These are phyloP conservation scores for Sordariomycetes sp. DNA, from an alignment of 2,329 filamentous ascomycete genomes.

Conservation along the genomic window DNA sequence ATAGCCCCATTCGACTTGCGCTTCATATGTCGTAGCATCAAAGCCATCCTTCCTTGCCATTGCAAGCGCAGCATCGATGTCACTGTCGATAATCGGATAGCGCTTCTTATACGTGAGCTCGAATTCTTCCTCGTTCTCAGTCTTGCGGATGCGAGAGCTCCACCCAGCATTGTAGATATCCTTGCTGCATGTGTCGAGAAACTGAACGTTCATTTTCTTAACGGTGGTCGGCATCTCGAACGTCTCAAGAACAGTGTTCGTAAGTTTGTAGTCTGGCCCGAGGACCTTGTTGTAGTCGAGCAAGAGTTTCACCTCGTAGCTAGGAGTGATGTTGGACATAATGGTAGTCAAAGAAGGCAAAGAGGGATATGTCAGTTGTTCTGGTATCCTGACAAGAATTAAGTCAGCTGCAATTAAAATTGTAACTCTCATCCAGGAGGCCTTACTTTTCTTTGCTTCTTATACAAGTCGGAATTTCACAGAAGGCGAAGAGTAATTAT, in stretches of 20 bases:
- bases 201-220: conserved; percentile 24
- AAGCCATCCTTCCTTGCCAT: conserved; percentile 21
- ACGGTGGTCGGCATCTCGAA: conserved; percentile 18
- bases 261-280: conserved; percentile 17
- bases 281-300: conserved; percentile 20
- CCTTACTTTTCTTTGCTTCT: too few relatives aligned
- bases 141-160: conserved; percentile 24
- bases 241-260: conserved; percentile 14
- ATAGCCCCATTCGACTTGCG: conserved; percentile 24
- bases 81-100: conserved; percentile 15
- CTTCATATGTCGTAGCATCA: conserved; percentile 18
- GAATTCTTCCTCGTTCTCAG: conserved; percentile 17
- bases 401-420: too few relatives aligned
- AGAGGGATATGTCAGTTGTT: too few relatives aligned
- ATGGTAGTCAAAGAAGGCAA: too few relatives aligned
- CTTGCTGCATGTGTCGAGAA: conserved; percentile 20
- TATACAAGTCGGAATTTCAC: too few relatives aligned
- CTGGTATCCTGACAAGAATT: too few relatives aligned
- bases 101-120: conserved; percentile 29
- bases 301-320: conserved; percentile 22
- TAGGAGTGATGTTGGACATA: conserved; percentile 8
- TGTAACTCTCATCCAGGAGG: too few relatives aligned
- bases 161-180: conserved; percentile 21
- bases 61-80: conserved; percentile 18
- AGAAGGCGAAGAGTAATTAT: too few relatives aligned